A percentile compares a stretch with the other conserved stretches of the same genome.
Conservation (phyloP, 495 filamentous ascomycete genomes). For the Talaromyces adpressus region DNA sequence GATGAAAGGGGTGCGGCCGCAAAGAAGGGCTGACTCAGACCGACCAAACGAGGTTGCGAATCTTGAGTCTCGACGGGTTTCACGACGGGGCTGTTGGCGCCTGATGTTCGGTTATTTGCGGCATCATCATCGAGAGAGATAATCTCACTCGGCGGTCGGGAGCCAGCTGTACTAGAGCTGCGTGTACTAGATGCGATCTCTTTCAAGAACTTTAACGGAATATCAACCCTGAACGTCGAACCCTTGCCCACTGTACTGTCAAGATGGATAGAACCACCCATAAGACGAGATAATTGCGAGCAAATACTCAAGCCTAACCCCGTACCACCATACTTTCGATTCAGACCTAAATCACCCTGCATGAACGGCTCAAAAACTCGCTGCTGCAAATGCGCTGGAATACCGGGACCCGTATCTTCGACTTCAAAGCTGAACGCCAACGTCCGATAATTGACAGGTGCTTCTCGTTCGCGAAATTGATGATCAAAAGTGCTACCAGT, state of each 20-base stretch:
- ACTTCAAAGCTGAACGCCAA: slow-evolving; percentile 81
- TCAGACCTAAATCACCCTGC: slow-evolving; percentile 81
- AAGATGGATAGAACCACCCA: slow-evolving; percentile 70
- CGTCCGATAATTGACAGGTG: slow-evolving; percentile 38
- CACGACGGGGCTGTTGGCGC: slow-evolving; percentile 11
- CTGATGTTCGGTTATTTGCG: slow-evolving; percentile 7
- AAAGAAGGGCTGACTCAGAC: slow-evolving; percentile 82
- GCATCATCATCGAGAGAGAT: slow-evolving; percentile 20
- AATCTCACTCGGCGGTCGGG: slow-evolving; percentile 20
- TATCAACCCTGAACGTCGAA: slow-evolving; percentile 73
- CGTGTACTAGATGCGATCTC: slow-evolving; percentile 50
- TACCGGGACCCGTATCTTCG: slow-evolving; percentile 85
- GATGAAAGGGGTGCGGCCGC: slow-evolving; percentile 45
- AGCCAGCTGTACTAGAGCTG: slow-evolving; percentile 17
- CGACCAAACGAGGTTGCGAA: slow-evolving; percentile 69
- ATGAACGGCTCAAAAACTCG: slow-evolving; percentile 92
- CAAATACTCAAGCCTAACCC: slow-evolving; percentile 89
- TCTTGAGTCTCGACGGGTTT: slow-evolving; percentile 31
- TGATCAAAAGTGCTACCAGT: slow-evolving; percentile 5
- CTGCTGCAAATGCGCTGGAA: slow-evolving; percentile 65
- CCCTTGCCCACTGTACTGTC: slow-evolving; percentile 68
- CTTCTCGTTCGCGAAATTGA: slow-evolving; percentile 5
- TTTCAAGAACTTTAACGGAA: slow-evolving; percentile 72
- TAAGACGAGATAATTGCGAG: slow-evolving; percentile 72
- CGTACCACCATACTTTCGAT: slow-evolving; percentile 85